Evolutionary conservation across 2,329 filamentous ascomycete species (phyloP).

Genomic region (Nemania diffusa): DNA sequence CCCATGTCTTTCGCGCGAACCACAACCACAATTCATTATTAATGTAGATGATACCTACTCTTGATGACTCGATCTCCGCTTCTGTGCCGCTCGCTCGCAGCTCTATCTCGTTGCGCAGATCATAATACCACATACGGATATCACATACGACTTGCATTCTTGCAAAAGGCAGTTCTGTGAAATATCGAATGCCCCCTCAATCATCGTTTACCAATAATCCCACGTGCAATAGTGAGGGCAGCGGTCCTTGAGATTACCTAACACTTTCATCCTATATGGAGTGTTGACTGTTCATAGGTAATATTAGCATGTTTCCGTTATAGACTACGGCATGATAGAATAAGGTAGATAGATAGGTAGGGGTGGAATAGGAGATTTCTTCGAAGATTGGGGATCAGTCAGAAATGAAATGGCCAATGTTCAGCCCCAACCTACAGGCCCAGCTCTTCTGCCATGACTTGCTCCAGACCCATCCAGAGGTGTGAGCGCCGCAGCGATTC

Average conservation of each 20-base stretch:
- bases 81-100: too few species aligned
- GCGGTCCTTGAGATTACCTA: neutral
- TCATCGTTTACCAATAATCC: too few species aligned
- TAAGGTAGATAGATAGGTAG: neutral
- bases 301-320: neutral
- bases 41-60: too few species aligned
- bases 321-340: too few species aligned
- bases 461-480: constrained; percentile 26
- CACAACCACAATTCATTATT: too few species aligned
- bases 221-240: neutral
- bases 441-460: constrained; percentile 22
- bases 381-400: neutral
- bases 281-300: neutral
- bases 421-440: constrained; percentile 15
- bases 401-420: neutral
- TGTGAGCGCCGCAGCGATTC: neutral
- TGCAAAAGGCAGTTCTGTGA: too few species aligned
- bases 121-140: neutral
- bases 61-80: too few species aligned
- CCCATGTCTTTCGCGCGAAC: too few species aligned
- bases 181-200: too few species aligned
- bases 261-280: neutral
- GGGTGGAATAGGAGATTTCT: neutral
- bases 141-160: neutral
- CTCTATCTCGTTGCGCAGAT: too few species aligned